Evolutionary conservation across 257 asterid species (phyloP), one percentile per base, ranked within the genome.

Genomic region (Ehretia macrophylla): DNA sequence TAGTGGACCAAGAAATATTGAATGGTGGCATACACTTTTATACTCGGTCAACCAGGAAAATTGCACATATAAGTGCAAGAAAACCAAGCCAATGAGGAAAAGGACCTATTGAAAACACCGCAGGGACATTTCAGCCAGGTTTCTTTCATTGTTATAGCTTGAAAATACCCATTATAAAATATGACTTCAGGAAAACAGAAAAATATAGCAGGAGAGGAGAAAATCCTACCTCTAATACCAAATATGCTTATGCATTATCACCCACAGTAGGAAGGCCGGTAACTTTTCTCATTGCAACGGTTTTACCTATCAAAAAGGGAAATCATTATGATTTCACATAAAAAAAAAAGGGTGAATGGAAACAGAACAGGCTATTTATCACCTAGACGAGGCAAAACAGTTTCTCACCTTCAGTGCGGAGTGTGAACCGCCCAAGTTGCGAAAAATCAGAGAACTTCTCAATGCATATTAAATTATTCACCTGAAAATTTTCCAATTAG

Each of bases 361-460:
- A 72, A 55, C 56, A 68, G 20, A 59, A 13, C 13, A 10, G 16
- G 51, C 14, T 14, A 53, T 38, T 1, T 23, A 55, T 8, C 55
- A 32, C 19, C 12, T 16, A 19, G 40, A 45, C 47, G 57, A 55
- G 50, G 64, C 38, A 13, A 64, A 49, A 64, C 51, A 40, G 37
- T 48, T n/a, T 32, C 61, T 54, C 62, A 84, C 99, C 99, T 87
- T 89, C 97, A 9, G 88, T 81, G 45, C 99, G 95, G 60, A 93
- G 97, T 58, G 97, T 89, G 74, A 93, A 93, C 69, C 96, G 77
- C 44, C 99, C 99, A 59, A 93, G 83, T 51, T 86, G 97, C 17
- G 95, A 63, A 70, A 85, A 83, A 69, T 89, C 94, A 4, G 81
- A 54, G 59, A 85, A 93, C 62, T 83, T 85, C 74, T 93, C 97